Percentiles rank a stretch among this genome's conserved stretches.
These are phyloP conservation scores for Quercus berberidifolia DNA, from an alignment of 306 rosid species.

Conservation along the genomic window DNA sequence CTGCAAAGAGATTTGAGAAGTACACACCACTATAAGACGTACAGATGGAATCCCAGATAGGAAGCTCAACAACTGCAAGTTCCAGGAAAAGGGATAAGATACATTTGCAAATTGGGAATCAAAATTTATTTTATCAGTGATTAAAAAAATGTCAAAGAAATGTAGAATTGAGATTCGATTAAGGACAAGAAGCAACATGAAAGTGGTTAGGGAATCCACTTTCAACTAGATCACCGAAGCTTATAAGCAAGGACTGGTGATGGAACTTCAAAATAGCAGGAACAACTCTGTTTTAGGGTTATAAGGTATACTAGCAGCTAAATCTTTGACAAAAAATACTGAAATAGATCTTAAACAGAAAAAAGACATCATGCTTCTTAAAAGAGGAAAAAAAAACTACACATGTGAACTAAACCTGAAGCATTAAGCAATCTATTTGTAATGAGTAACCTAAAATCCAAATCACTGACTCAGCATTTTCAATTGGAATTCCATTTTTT, in stretches of 20 bases:
- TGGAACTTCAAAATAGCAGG: neutral
- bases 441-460: neutral
- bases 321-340: neutral
- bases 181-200: neutral
- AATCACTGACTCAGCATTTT: neutral
- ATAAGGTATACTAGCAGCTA: neutral
- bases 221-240: neutral
- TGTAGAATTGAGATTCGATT: neutral
- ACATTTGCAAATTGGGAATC: slow-evolving; percentile 18
- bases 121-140: neutral
- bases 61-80: slow-evolving; percentile 83
- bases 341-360: neutral
- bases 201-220: neutral
- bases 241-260: neutral
- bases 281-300: neutral
- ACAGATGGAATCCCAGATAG: slow-evolving; percentile 82
- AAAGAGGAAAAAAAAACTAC: neutral
- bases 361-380: neutral
- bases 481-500: neutral
- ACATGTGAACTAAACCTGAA: neutral
- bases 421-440: neutral
- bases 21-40: slow-evolving; percentile 83
- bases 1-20: slow-evolving; percentile 11
- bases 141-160: neutral
- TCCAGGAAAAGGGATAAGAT: slow-evolving; percentile 24